Base-by-base conservation (phyloP, 331 rosid genomes). In the Stylosanthes scabra region DNA sequence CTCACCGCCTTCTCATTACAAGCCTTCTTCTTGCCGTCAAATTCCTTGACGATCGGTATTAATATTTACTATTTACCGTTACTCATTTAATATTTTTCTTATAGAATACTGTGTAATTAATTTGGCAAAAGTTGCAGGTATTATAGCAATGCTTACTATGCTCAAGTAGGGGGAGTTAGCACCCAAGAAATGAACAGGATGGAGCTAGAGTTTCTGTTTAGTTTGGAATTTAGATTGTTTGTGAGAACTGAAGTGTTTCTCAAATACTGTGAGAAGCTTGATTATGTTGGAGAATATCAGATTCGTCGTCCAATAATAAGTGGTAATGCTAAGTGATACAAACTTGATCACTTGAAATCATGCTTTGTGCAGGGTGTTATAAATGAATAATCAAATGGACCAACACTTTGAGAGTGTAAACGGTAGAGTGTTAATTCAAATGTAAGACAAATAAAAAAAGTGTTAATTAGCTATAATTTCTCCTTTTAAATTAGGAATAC, bases 131-230 rank as follows among this genome's bases (percentile, higher is more conserved):
- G 40, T 40, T 69, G 67, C 80, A 91, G 97, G 79, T 79, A 71
- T 59, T 63, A 65, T 46, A 80, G 69, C 78, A 91, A 87, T 57
- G 82, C 70, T 3, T 72, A 87, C 52, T 89, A 74, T 60, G 97
- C 96, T 13, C 75, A 57, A 68, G 88, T 91, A 16, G 97, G 97
- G 51, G 97, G 97, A 46, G 84, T 89, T 41, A 87, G 86, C 86
- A 87, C 63, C 1, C 78, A 28, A 37, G 93, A 89, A 65, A 84
- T 91, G 88, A 91, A 91, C 85, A 77, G 47, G 28, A 72, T 91
- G 84, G 97, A 91, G 78, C 46, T 89, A 28, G 81, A 77, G 59
- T 82, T 89, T 46, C 63, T 91, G 80, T 87, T 87, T 77, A 75
- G 25, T 69, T 8, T 91, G 72, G 89, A 89, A 49, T 91, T 91